Base-by-base conservation (phyloP, 805 yeast species). In the Deakozyma indianensis region DNA sequence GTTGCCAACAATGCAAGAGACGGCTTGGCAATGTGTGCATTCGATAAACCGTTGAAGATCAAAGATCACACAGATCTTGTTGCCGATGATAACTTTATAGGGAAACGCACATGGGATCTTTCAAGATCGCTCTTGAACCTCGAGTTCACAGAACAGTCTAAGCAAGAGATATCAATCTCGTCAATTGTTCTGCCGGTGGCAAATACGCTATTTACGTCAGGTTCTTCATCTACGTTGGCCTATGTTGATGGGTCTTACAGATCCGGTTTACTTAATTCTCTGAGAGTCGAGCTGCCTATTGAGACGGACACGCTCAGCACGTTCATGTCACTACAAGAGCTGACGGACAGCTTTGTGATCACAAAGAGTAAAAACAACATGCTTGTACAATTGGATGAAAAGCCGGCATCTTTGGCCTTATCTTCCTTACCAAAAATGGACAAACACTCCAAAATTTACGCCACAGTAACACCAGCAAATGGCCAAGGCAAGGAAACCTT, bases 351-450 rank as follows among this genome's bases (percentile, higher is more conserved):
- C 24, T 62, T 75, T 44, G 48, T 53, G 3, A 65, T 80, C 44
- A 75, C 84, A 0, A 58, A 64, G 2, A 66, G 67, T 46, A 66
- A 69, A 3, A 81, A 78, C 7, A 81, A 81, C 56, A 65, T 81
- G 58, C 64, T 80, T 50, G 77, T 78, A 56, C 53, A 68, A 4
- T 69, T 81, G 48, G 71, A 81, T 53, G 60, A 63, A 22, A 54
- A 61, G 45, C 85, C 87, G 0, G 71, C 86, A 0, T 66, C 68
- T 27, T 74, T 59, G 48, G 38, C 38, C 5, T n/a, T 32, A 20
- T 32, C 38, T 5, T 32, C 38, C 18, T 11, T 32, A n/a, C 38
- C 38, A n/a, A 32, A 32, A n/a, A 60, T 81, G 45, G 80, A 77
- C 50, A 50, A 46, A 9, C 46, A 53, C 5, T 50, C 47, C 3